Evolutionary conservation across 2,329 filamentous ascomycete species (phyloP).

Genomic region (Curvularia eragrostidis): DNA sequence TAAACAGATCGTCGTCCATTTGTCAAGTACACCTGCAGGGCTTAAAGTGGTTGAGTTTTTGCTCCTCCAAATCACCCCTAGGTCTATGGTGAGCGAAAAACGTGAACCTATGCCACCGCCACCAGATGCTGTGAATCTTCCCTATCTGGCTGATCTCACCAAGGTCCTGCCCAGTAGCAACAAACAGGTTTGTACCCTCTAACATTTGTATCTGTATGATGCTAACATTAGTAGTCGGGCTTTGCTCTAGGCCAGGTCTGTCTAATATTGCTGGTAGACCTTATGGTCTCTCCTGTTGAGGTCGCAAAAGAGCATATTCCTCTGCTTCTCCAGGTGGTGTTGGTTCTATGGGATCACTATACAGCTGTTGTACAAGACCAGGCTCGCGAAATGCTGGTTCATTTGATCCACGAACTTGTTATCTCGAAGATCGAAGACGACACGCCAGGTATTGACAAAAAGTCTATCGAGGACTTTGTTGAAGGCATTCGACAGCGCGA

Average conservation of each 20-base stretch:
- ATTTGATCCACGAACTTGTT: slow-evolving; percentile 94
- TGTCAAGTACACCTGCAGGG: slow-evolving; percentile 84
- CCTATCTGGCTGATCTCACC: slow-evolving; percentile 76
- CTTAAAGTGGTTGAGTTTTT: slow-evolving; percentile 95
- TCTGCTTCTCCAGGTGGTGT: slow-evolving; percentile 85
- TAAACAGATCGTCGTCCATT: slow-evolving; percentile 96
- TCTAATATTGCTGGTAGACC: slow-evolving; percentile 89
- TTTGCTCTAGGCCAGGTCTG: slow-evolving; percentile 93
- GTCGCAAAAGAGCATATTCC: slow-evolving; percentile 81
- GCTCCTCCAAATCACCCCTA: slow-evolving; percentile 86
- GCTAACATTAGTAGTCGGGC: slow-evolving; percentile 62
- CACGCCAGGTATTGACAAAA: slow-evolving; percentile 68
- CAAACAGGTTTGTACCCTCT: slow-evolving; percentile 32
- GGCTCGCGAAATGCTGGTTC: slow-evolving; percentile 95
- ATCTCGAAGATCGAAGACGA: slow-evolving; percentile 78
- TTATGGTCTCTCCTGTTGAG: slow-evolving; percentile 91
- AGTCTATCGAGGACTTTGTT: slow-evolving; percentile 84
- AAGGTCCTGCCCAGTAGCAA: slow-evolving; percentile 41
- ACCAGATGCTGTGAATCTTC: slow-evolving; percentile 74
- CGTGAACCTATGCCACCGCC: slow-evolving; percentile 61
- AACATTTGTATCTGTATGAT: background rate
- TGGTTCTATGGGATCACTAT: slow-evolving; percentile 97
- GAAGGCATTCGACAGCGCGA: slow-evolving; percentile 87
- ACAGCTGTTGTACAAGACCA: slow-evolving; percentile 94
- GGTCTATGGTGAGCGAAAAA: slow-evolving; percentile 96